phyloP scores from a whole-genome alignment of 805 yeast genomes.

The Jamesozyma piceae region DNA sequence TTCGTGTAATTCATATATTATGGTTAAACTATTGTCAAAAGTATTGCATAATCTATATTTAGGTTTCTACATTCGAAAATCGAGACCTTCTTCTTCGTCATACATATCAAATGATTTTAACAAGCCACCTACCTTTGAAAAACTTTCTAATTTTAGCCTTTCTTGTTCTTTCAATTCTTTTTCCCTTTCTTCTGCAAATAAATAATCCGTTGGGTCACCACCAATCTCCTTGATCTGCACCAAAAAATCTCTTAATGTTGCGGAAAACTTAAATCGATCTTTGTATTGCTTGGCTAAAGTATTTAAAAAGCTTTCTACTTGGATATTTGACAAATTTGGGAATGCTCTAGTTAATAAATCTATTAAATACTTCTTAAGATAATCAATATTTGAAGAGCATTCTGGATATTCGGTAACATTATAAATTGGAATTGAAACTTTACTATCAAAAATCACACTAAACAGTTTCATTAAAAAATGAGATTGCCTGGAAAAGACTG shows the following conservation, averaged over 20 bases:
- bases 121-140: conserved; percentile 77
- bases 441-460: conserved; percentile 60
- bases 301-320: conserved; percentile 65
- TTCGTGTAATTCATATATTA: neutral
- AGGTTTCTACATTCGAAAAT: no score
- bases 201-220: conserved; percentile 85
- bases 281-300: conserved; percentile 61
- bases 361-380: conserved; percentile 63
- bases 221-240: conserved; percentile 90
- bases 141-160: conserved; percentile 60
- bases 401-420: conserved; percentile 60
- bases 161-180: conserved; percentile 42
- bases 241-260: conserved; percentile 80
- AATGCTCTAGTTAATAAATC: conserved; percentile 71
- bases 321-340: conserved; percentile 72
- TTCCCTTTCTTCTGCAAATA: conserved; percentile 84
- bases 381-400: conserved; percentile 71
- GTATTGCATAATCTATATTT: no score
- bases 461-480: conserved; percentile 71
- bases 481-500: conserved; percentile 81
- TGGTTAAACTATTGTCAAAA: no score
- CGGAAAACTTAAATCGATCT: conserved; percentile 62
- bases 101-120: conserved; percentile 66
- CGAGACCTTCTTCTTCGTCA: conserved; percentile 2
- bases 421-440: conserved; percentile 65